Evolutionary conservation across 2,329 filamentous ascomycete genomes (phyloP).

Genomic region (Trichoderma koningii): DNA sequence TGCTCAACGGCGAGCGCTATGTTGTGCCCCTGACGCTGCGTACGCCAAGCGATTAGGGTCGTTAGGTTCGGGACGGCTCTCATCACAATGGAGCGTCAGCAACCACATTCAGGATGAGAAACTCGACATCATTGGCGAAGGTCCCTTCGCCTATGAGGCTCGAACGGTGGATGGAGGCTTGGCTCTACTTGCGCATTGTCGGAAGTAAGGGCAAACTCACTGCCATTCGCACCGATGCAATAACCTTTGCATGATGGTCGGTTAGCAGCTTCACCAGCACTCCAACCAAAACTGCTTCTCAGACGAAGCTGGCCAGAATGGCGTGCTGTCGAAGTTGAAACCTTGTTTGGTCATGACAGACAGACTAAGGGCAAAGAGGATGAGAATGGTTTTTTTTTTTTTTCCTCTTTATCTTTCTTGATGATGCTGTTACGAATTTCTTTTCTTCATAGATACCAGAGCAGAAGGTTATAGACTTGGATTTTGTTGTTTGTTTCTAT

Average conservation of each 20-base stretch:
- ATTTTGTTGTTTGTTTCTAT: neutral
- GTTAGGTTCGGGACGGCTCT: neutral
- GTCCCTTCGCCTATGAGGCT: slow-evolving; percentile 1
- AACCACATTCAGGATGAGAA: neutral
- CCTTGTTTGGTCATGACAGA: too few species aligned
- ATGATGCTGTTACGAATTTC: slow-evolving; percentile 23
- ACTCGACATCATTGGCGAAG: neutral
- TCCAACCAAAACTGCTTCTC: neutral
- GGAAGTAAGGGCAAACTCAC: neutral
- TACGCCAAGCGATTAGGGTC: slow-evolving; percentile 10
- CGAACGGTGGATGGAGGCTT: neutral
- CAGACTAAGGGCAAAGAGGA: neutral
- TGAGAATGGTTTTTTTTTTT: slow-evolving; percentile 6
- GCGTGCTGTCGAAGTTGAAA: neutral
- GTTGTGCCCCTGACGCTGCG: slow-evolving; percentile 4
- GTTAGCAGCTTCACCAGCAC: slow-evolving; percentile 6
- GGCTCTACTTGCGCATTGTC: neutral
- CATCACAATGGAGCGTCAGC: neutral
- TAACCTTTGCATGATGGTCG: neutral
- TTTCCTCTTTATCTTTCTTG: neutral
- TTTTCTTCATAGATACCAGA: slow-evolving; percentile 21
- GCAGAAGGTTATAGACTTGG: slow-evolving; percentile 14
- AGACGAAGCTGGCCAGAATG: neutral
- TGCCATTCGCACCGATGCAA: neutral
- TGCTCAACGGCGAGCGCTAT: neutral